Base-by-base conservation (phyloP, 768 basidiomycete species). In the Russula earlei region DNA sequence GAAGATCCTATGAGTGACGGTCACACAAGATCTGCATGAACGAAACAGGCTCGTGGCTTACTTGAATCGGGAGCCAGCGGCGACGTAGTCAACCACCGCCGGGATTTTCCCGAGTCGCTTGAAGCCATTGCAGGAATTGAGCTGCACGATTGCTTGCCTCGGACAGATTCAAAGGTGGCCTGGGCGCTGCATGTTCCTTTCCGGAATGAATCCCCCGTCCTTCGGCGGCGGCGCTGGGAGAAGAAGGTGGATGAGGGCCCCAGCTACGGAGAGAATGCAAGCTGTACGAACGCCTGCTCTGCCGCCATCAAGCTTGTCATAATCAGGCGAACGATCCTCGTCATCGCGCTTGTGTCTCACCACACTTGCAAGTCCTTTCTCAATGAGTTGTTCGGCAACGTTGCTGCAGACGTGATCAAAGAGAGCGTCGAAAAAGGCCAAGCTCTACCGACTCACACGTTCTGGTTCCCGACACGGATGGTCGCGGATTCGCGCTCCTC, bases 1-100 rank as follows among this genome's bases (percentile, higher is more conserved):
- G 65, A 83, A 79, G 22, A 99, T 77, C 66, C 89, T 91, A 60
- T 24, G 55, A 25, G 52, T 51, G 24, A 55, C 15, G 48, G 33
- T 54, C 11, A 20, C 36, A 50, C 24, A 48, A 27, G 5, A 14
- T 5, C 57, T 15, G n/a, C 41, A 29, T 20, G 20, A 10, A 34
- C 17, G 22, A 37, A 61, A 52, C 49, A 27, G 19, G 68, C 73
- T 31, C 54, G 7, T 15, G 24, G 33, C 57, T 54, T 34, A 90
- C 91, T 93, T 99, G 83, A 94, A 98, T 51, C 95, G 82, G 11
- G 94, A 96, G 25, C 94, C 95, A 34, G 91, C 82, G 40, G 93
- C 84, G 51, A 97, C 92, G 66, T 90, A 96, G 38, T 98, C 94
- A 17, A 98, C 90, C 10, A 95, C 73, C 9, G 87, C 96, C 2